Evolutionary conservation across 2,329 filamentous ascomycete genomes (phyloP).

Genomic region (Curvularia sp.): DNA sequence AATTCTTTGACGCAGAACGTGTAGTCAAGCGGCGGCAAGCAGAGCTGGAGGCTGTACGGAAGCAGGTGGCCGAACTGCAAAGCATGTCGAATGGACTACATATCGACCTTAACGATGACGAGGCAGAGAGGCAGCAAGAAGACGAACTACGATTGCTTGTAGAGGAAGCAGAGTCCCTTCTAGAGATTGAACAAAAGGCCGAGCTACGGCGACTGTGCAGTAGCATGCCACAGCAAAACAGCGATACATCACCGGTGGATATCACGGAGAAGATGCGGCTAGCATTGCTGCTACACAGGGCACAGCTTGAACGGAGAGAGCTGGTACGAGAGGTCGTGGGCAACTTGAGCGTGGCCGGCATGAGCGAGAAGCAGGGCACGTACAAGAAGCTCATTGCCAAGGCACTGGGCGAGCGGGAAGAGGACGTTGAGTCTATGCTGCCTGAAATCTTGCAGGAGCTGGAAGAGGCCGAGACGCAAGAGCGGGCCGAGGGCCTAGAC

Average conservation of each 20-base stretch:
- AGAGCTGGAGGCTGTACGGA: constrained; percentile 68
- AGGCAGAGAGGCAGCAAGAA: constrained; percentile 46
- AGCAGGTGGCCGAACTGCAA: constrained; percentile 64
- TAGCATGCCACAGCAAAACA: constrained; percentile 27
- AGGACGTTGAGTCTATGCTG: constrained; percentile 70
- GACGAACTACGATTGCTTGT: constrained; percentile 48
- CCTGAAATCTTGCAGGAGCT: constrained; percentile 59
- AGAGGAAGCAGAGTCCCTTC: constrained; percentile 52
- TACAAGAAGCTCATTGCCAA: constrained; percentile 73
- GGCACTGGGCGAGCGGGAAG: constrained; percentile 72
- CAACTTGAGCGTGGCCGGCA: constrained; percentile 71
- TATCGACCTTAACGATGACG: constrained; percentile 47
- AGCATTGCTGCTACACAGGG: constrained; percentile 63
- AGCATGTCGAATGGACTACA: constrained; percentile 36
- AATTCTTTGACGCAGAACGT: constrained; percentile 56
- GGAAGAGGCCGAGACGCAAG: constrained; percentile 55
- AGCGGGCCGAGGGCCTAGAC: constrained; percentile 46
- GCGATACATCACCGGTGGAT: constrained; percentile 51
- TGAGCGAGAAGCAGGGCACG: constrained; percentile 74
- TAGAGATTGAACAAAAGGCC: constrained; percentile 54
- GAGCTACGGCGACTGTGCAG: constrained; percentile 47
- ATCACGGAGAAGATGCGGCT: constrained; percentile 61
- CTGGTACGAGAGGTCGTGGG: constrained; percentile 73
- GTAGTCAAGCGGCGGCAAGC: constrained; percentile 66
- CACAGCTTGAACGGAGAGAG: constrained; percentile 66